These are phyloP conservation scores for Ascochyta lentis DNA, from an alignment of 2,329 filamentous ascomycete genomes.

Conservation along the genomic window DNA sequence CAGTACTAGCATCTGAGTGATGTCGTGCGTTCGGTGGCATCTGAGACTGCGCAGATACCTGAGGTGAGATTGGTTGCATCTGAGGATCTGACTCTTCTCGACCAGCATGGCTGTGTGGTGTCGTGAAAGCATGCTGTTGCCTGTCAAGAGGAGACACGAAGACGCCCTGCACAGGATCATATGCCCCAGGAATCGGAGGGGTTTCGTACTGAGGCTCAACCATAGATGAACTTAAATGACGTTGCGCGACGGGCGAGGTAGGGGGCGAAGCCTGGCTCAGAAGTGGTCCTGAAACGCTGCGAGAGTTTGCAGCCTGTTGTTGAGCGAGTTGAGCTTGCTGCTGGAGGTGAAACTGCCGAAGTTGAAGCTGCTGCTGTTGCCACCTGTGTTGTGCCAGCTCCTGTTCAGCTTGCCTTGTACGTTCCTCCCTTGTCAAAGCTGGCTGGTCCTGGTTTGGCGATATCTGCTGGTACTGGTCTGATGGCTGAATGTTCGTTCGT, in stretches of 20 bases:
- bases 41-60: constrained; percentile 41
- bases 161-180: constrained; percentile 41
- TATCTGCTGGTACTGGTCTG: constrained; percentile 6
- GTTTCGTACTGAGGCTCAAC: constrained; percentile 45
- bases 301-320: constrained; percentile 8
- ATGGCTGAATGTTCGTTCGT: constrained; percentile 2
- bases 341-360: constrained; percentile 14
- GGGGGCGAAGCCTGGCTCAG: constrained; percentile 17
- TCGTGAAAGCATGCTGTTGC: constrained; percentile 21
- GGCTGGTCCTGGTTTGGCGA: constrained; percentile 9
- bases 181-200: constrained; percentile 46
- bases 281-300: constrained; percentile 31
- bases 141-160: constrained; percentile 35
- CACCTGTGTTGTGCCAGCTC: constrained; percentile 16
- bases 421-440: constrained; percentile 11
- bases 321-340: constrained; percentile 13
- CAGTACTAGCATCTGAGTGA: constrained; percentile 37
- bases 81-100: constrained; percentile 38
- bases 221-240: constrained; percentile 28
- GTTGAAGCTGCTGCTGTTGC: constrained; percentile 18
- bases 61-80: constrained; percentile 42
- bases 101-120: constrained; percentile 21
- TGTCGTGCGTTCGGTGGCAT: constrained; percentile 29
- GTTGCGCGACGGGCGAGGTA: constrained; percentile 24
- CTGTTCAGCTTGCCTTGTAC: constrained; percentile 4